Conservation (phyloP, 345 rosid species). For the Kernera saxatilis region DNA sequence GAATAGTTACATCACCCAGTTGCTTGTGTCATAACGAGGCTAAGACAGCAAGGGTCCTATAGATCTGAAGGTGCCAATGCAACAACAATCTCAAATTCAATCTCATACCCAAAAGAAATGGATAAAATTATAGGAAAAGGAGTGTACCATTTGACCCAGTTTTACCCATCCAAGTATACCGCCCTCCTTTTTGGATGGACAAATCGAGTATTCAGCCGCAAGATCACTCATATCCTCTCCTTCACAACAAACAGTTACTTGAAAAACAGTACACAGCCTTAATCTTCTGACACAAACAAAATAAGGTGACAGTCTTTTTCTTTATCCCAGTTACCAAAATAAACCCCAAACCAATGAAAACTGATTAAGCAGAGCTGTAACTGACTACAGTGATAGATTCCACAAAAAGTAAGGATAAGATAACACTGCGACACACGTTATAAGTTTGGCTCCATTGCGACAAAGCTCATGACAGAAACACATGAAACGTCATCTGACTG, state of each 20-base stretch:
- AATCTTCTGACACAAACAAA: constrained; percentile 1
- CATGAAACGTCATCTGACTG: neutral
- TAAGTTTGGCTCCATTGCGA: neutral
- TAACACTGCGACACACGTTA: neutral
- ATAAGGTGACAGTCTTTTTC: neutral
- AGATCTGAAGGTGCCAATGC: neutral
- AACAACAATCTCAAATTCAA: neutral
- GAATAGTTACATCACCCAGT: neutral
- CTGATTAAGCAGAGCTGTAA: neutral
- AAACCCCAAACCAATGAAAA: neutral
- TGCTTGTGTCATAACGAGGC: neutral
- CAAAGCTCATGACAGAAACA: neutral
- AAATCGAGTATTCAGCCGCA: constrained; percentile 70
- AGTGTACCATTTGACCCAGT: constrained; percentile 78
- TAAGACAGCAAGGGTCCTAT: neutral
- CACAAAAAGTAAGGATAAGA: neutral
- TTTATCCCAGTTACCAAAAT: neutral
- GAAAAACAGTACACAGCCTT: neutral
- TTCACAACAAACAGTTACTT: constrained; percentile 29
- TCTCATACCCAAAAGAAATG: neutral
- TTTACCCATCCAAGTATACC: constrained; percentile 96
- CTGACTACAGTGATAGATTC: neutral
- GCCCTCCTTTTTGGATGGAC: constrained; percentile 80
- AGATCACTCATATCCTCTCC: constrained; percentile 95
- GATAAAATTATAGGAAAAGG: neutral